phyloP scores from a whole-genome alignment of 148 eudicot genomes.

The Euryodendron excelsum region DNA sequence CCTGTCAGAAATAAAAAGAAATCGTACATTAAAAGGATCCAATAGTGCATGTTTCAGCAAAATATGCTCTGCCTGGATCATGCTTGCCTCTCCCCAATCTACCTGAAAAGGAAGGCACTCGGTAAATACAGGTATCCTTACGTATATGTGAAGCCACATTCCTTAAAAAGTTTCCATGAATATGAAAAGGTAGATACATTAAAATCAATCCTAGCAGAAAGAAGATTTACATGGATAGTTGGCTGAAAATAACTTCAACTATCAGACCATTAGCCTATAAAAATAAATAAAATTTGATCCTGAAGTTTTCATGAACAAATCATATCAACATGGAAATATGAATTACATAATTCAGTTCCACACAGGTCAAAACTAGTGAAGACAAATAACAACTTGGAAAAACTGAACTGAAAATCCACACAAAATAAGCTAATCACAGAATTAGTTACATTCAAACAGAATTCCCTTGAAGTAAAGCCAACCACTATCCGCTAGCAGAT shows the following conservation, averaged over 20 bases:
- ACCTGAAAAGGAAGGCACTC: constrained; percentile 20
- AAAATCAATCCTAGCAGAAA: background rate
- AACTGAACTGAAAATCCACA: background rate
- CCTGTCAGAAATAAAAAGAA: constrained; percentile 31
- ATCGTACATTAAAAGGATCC: constrained; percentile 19
- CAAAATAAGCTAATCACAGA: background rate
- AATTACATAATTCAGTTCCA: background rate
- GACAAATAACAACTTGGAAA: background rate
- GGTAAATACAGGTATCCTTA: background rate
- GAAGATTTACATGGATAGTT: background rate
- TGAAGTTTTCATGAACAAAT: background rate
- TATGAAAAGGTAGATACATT: background rate
- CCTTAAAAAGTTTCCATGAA: background rate
- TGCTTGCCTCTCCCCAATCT: constrained; percentile 32
- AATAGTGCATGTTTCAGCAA: constrained; percentile 22
- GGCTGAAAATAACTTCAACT: background rate
- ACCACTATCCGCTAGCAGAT: background rate
- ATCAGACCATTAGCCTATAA: background rate
- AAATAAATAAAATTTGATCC: background rate
- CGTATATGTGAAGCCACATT: background rate
- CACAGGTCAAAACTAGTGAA: background rate
- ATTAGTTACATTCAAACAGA: background rate
- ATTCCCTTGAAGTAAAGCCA: background rate
- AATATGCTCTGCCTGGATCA: constrained; percentile 26
- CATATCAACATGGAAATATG: background rate